These are phyloP conservation scores for Crithidia acanthocephali DNA, from an alignment of 208 protist species.

Conservation along the genomic window DNA sequence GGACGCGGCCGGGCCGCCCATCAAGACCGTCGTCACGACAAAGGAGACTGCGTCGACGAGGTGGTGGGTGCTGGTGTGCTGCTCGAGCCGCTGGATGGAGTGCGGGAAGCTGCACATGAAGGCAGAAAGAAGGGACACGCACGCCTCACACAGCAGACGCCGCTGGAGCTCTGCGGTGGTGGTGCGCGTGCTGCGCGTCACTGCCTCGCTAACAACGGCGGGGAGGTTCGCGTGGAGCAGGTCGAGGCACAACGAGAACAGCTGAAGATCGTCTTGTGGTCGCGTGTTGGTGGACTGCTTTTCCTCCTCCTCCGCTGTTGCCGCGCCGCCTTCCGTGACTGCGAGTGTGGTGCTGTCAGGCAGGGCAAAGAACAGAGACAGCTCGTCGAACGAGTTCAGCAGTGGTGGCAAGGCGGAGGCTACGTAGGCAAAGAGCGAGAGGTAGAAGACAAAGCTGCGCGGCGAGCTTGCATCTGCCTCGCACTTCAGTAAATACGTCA, in stretches of 20 bases:
- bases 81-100: conserved; percentile 27
- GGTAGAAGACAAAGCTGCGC: conserved; percentile 34
- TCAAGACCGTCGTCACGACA: conserved; percentile 19
- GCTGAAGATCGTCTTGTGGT: background rate
- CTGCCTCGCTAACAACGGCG: background rate
- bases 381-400: conserved; percentile 23
- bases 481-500: conserved; percentile 22
- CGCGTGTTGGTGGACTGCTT: background rate
- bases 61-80: conserved; percentile 1
- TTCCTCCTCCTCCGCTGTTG: too few species aligned
- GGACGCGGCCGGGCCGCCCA: conserved; percentile 10
- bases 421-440: conserved; percentile 31
- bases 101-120: conserved; percentile 34
- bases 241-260: conserved; percentile 27
- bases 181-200: background rate
- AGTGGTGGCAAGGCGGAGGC: conserved; percentile 32
- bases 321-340: background rate
- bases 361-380: conserved; percentile 26
- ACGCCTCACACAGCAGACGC: conserved; percentile 26
- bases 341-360: background rate
- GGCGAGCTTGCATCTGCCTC: conserved; percentile 20
- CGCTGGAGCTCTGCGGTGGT: conserved; percentile 4
- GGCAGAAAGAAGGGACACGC: conserved; percentile 25
- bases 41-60: conserved; percentile 17
- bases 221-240: conserved; percentile 16